Evolutionary conservation across 23 red algal genomes (phyloP).

Genomic region (Chondrus crispus): DNA sequence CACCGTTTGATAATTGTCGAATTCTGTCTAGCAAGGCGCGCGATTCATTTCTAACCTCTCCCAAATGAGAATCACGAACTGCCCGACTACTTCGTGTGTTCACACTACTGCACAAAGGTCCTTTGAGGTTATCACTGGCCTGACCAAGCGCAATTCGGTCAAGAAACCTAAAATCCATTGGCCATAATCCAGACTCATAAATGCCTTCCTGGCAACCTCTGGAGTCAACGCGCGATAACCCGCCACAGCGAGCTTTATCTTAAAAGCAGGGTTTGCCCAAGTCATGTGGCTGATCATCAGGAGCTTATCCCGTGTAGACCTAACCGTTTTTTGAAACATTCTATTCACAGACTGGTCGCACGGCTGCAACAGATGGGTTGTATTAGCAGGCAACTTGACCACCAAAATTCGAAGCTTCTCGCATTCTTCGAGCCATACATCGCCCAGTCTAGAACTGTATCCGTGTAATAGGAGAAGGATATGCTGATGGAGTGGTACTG

Average conservation of each 20-base stretch:
- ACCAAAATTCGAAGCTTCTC: neutral
- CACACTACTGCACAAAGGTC: too few species aligned
- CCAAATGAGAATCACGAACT: too few species aligned
- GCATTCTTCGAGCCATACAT: neutral
- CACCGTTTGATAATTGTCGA: too few species aligned
- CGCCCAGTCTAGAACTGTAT: neutral
- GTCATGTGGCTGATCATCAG: neutral
- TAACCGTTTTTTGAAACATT: neutral
- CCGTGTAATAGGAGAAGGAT: neutral
- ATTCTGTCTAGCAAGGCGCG: too few species aligned
- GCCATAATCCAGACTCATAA: neutral
- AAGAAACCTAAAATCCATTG: neutral
- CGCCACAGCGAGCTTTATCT: neutral
- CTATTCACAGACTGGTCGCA: neutral
- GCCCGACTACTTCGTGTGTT: too few species aligned
- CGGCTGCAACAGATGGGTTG: conserved; percentile 1
- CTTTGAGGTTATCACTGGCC: too few species aligned
- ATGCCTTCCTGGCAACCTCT: neutral
- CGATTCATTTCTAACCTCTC: too few species aligned
- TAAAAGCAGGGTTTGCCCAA: neutral
- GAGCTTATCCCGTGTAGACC: neutral
- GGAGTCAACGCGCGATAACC: neutral
- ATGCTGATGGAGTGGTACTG: neutral
- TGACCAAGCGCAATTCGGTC: too few species aligned
- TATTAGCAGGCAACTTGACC: neutral